Evolutionary conservation across 371 early-diverging fungal species (phyloP).

Genomic region (Syncephalastrum contaminatum): DNA sequence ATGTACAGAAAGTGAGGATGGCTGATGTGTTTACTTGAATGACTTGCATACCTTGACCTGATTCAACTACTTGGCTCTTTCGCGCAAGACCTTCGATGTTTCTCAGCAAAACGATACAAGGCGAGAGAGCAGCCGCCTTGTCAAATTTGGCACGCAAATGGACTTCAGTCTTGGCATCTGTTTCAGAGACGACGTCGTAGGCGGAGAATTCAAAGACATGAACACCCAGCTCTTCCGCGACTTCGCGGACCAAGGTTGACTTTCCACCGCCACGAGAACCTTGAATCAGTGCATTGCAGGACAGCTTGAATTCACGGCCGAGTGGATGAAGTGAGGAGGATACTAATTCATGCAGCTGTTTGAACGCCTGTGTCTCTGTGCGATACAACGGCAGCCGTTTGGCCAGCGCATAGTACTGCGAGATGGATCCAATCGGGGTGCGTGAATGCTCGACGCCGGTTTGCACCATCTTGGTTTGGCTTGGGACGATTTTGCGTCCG

Average conservation of each 20-base stretch:
- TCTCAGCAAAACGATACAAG: slow-evolving; percentile 78
- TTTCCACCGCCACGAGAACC: slow-evolving; percentile 91
- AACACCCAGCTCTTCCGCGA: slow-evolving; percentile 72
- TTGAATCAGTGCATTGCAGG: slow-evolving; percentile 73
- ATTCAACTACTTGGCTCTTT: slow-evolving; percentile 65
- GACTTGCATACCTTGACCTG: slow-evolving; percentile 57
- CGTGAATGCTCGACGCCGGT: slow-evolving; percentile 66
- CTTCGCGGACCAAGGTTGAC: slow-evolving; percentile 59
- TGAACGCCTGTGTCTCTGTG: slow-evolving; percentile 23
- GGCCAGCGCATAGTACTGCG: slow-evolving; percentile 35
- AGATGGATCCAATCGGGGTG: slow-evolving; percentile 49
- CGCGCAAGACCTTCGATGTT: slow-evolving; percentile 80
- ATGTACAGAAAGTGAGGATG: background rate
- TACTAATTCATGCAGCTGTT: slow-evolving; percentile 53
- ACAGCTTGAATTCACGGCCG: slow-evolving; percentile 63
- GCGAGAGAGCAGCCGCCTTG: slow-evolving; percentile 74
- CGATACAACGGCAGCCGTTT: slow-evolving; percentile 33
- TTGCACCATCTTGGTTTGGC: slow-evolving; percentile 63
- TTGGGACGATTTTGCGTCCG: slow-evolving; percentile 56
- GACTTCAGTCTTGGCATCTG: slow-evolving; percentile 77
- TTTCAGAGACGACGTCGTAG: slow-evolving; percentile 77
- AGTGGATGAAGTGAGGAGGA: slow-evolving; percentile 76
- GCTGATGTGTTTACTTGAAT: background rate
- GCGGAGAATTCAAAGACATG: slow-evolving; percentile 74
- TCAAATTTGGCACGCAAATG: slow-evolving; percentile 74